Conservation (phyloP, 805 yeast genomes). For the Scheffersomyces coipomensis region DNA sequence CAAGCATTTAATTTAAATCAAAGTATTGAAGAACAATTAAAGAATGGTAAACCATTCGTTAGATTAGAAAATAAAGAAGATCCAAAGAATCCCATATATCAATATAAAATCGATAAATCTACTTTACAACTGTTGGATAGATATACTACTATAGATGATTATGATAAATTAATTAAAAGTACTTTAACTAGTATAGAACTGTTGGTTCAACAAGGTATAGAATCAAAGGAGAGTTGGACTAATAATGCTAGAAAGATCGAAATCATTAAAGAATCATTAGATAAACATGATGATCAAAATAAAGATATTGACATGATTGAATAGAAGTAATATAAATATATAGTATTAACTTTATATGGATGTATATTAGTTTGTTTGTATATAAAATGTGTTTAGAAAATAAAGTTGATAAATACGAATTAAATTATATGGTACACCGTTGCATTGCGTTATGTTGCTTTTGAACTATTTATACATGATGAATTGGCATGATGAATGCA, state of each 20-base stretch:
- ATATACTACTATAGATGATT: slow-evolving; percentile 22
- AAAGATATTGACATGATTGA: slow-evolving; percentile 12
- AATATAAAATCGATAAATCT: slow-evolving; percentile 22
- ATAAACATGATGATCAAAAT: slow-evolving; percentile 4
- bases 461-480: neutral
- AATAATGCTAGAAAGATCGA: slow-evolving; percentile 31
- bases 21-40: neutral
- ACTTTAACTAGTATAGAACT: slow-evolving; percentile 24
- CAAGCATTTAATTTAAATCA: slow-evolving; percentile 12
- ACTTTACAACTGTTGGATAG: slow-evolving; percentile 16
- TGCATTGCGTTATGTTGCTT: neutral
- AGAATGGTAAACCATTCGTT: neutral
- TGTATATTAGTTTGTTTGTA: no score
- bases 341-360: no score
- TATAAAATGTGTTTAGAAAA: no score
- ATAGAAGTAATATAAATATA: slow-evolving; percentile 1
- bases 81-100: slow-evolving; percentile 9
- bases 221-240: slow-evolving; percentile 34
- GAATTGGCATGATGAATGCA: no score
- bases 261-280: slow-evolving; percentile 20
- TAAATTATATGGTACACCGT: slow-evolving; percentile 2
- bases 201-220: slow-evolving; percentile 28
- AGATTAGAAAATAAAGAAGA: slow-evolving; percentile 4
- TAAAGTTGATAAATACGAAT: neutral
- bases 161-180: slow-evolving; percentile 25